Conservation (phyloP, 768 basidiomycete genomes). For the Podaxis sp. region DNA sequence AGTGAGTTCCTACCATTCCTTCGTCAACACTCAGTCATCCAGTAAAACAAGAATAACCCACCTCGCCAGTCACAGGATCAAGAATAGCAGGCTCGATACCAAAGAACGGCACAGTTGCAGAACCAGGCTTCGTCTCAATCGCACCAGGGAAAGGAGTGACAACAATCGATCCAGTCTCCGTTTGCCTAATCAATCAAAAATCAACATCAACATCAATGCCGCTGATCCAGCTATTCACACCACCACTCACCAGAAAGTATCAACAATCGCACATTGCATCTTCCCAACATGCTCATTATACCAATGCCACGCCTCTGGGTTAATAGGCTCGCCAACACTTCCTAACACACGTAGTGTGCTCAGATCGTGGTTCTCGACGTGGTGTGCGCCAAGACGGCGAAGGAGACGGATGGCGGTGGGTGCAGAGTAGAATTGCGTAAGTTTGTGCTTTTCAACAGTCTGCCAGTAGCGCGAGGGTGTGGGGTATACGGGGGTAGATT, state of each 20-base stretch:
- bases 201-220: conserved; percentile 9
- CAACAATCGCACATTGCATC: conserved; percentile 87
- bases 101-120: conserved; percentile 98
- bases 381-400: conserved; percentile 75
- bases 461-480: conserved; percentile 98
- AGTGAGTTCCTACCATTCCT: conserved; percentile 47
- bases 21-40: background rate
- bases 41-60: conserved; percentile 21
- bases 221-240: conserved; percentile 15
- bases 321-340: conserved; percentile 96
- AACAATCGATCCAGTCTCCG: conserved; percentile 95
- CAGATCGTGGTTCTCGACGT: conserved; percentile 83
- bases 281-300: conserved; percentile 94
- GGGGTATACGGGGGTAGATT: conserved; percentile 96
- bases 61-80: conserved; percentile 78
- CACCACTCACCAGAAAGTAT: conserved; percentile 74
- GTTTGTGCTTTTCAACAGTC: conserved; percentile 85
- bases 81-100: conserved; percentile 89
- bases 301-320: conserved; percentile 99
- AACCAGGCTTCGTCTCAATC: conserved; percentile 93
- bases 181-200: conserved; percentile 62
- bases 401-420: conserved; percentile 95
- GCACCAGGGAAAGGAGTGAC: conserved; percentile 96
- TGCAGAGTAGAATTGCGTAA: conserved; percentile 96
- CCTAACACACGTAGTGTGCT: conserved; percentile 84